Percentiles rank a stretch among this genome's conserved stretches.
Evolutionary conservation across 768 basidiomycete genomes (phyloP).

Genomic region (Pluteus cervinus): DNA sequence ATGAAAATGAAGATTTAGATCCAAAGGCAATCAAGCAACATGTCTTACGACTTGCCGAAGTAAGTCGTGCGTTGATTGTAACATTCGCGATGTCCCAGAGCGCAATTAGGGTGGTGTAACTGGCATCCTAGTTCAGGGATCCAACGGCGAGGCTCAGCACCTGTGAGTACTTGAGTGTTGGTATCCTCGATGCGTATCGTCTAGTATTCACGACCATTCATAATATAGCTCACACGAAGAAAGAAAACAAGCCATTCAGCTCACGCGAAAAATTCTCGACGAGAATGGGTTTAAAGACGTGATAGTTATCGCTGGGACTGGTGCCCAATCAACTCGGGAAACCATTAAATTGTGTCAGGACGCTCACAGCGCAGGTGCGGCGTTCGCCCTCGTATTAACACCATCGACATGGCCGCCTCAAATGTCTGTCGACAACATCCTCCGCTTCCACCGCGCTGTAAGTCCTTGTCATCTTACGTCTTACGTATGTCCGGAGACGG

Average conservation of each 20-base stretch:
- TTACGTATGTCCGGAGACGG: no score
- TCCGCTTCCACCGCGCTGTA: conserved; percentile 63
- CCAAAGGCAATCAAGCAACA: conserved; percentile 61
- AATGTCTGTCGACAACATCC: conserved; percentile 58
- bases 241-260: conserved; percentile 51
- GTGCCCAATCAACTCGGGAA: conserved; percentile 73
- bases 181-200: no score
- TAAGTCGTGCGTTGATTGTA: conserved; percentile 21
- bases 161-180: no score
- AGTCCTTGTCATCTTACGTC: no score
- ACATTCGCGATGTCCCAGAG: conserved; percentile 7
- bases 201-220: no score
- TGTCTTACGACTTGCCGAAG: conserved; percentile 67
- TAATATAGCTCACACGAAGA: conserved; percentile 59
- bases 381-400: conserved; percentile 69
- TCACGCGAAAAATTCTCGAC: conserved; percentile 69
- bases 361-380: conserved; percentile 78
- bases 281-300: conserved; percentile 62
- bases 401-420: conserved; percentile 65
- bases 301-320: conserved; percentile 78
- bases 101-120: conserved; percentile 59
- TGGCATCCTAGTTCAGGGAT: conserved; percentile 68
- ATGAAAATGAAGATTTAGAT: conserved; percentile 67
- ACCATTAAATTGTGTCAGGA: conserved; percentile 64
- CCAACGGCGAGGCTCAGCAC: conserved; percentile 74